These are phyloP conservation scores for Phytopythium boreale DNA, from an alignment of 352 stramenopile species.

Conservation along the genomic window DNA sequence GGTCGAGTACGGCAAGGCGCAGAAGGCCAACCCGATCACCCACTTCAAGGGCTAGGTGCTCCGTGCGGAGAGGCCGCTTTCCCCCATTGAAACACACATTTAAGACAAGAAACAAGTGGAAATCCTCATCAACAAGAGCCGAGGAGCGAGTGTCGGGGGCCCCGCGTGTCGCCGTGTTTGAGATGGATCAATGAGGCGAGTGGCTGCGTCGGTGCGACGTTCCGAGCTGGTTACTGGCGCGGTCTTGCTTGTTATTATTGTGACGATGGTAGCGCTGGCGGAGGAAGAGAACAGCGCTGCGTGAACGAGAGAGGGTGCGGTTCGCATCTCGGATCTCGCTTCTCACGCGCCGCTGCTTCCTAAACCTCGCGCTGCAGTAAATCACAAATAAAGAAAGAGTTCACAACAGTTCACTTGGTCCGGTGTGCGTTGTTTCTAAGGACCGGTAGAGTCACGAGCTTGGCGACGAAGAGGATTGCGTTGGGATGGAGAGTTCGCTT, in stretches of 20 bases:
- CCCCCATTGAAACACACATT: conserved; percentile 14
- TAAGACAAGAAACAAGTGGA: conserved; percentile 23
- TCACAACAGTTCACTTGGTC: neutral
- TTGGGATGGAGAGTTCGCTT: neutral
- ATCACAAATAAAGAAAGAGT: neutral
- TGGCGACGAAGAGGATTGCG: neutral
- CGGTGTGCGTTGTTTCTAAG: neutral
- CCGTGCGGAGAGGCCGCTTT: conserved; percentile 9
- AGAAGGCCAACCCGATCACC: conserved; percentile 84
- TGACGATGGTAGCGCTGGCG: neutral
- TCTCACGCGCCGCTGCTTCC: neutral
- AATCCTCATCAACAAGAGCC: neutral
- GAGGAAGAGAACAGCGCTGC: neutral
- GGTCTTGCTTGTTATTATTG: neutral
- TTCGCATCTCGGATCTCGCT: no score
- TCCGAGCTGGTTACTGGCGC: neutral
- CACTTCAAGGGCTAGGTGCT: conserved; percentile 77
- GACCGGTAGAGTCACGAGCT: no score
- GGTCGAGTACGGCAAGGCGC: conserved; percentile 70
- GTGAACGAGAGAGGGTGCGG: neutral
- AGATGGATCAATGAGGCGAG: neutral
- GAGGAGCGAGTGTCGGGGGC: neutral
- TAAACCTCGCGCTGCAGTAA: neutral
- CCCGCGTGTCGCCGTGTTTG: neutral
- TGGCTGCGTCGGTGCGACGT: neutral